Percentiles rank a stretch among this genome's conserved stretches.
Conservation (phyloP, 2,329 filamentous ascomycete species). For the Microascus cirrosus region DNA sequence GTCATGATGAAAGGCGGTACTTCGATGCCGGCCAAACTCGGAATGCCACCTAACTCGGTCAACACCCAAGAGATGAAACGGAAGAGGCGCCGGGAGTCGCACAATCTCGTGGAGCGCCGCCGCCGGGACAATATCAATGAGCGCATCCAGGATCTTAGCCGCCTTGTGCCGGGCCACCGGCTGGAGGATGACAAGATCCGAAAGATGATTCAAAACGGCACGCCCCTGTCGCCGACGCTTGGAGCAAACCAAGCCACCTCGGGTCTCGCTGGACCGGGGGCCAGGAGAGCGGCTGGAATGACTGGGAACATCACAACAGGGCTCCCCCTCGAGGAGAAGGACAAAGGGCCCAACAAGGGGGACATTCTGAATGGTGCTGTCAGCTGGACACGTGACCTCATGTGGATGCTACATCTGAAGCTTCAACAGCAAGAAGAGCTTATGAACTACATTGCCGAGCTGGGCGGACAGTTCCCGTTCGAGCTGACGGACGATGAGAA, state of each 20-base stretch:
- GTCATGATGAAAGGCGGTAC: conserved; percentile 80
- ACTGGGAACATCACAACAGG: conserved; percentile 83
- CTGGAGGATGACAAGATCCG: conserved; percentile 95
- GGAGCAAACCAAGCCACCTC: conserved; percentile 75
- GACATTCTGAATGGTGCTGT: conserved; percentile 96
- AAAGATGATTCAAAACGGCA: conserved; percentile 88
- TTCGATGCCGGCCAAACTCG: conserved; percentile 82
- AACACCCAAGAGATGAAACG: conserved; percentile 91
- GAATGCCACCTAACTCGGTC: conserved; percentile 33
- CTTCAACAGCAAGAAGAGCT: conserved; percentile 84
- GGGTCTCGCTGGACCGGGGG: conserved; percentile 73
- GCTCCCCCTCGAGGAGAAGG: conserved; percentile 88
- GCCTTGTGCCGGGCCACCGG: conserved; percentile 81
- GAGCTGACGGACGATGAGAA: conserved; percentile 83
- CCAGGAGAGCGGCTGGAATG: conserved; percentile 61
- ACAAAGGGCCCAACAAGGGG: conserved; percentile 97
- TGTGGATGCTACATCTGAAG: conserved; percentile 92
- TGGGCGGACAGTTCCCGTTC: conserved; percentile 69
- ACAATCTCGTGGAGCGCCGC: conserved; percentile 91
- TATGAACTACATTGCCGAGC: conserved; percentile 58
- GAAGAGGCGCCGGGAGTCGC: conserved; percentile 81
- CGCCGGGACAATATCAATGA: conserved; percentile 98
- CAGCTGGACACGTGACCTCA: conserved; percentile 92
- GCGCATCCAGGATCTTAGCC: conserved; percentile 90
- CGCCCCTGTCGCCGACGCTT: conserved; percentile 74